Evolutionary conservation across 805 yeast genomes (phyloP).

Genomic region (Candida ulmi): DNA sequence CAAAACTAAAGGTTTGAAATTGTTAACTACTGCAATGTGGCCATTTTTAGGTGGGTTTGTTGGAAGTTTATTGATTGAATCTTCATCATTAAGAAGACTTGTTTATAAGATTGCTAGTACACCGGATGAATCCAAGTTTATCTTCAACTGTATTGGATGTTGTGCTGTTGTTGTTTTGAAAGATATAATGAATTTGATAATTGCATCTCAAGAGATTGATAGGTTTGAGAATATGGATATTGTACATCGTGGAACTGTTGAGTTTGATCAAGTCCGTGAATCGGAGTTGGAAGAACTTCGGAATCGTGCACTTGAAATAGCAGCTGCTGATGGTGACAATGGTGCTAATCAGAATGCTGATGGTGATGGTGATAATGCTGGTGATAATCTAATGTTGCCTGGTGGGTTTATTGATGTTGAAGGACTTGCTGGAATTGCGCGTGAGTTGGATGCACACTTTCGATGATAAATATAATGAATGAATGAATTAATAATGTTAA

Average conservation of each 20-base stretch:
- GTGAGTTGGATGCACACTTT: no score
- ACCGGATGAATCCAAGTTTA: conserved; percentile 27
- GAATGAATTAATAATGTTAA: not conserved
- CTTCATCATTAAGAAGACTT: conserved; percentile 14
- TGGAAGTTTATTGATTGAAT: conserved; percentile 15
- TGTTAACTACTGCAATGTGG: conserved; percentile 27
- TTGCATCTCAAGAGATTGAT: conserved; percentile 22
- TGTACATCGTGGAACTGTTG: not conserved
- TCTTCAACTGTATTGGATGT: conserved; percentile 27
- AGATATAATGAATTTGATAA: conserved; percentile 24
- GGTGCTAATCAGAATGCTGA: not conserved
- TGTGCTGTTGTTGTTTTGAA: conserved; percentile 21
- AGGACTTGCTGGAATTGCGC: no score
- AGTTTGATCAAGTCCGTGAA: not conserved
- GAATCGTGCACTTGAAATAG: not conserved
- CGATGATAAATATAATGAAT: no score
- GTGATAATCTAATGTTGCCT: no score
- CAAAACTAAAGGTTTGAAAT: conserved; percentile 7
- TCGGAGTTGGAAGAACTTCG: not conserved
- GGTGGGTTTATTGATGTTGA: no score
- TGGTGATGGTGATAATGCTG: not conserved
- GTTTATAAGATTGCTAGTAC: conserved; percentile 20
- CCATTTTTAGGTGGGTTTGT: conserved; percentile 23
- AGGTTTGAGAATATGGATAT: conserved; percentile 16
- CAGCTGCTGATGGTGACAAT: not conserved